Base-by-base conservation (phyloP, 2,329 filamentous ascomycete genomes). In the Grosmannia clavigera region DNA sequence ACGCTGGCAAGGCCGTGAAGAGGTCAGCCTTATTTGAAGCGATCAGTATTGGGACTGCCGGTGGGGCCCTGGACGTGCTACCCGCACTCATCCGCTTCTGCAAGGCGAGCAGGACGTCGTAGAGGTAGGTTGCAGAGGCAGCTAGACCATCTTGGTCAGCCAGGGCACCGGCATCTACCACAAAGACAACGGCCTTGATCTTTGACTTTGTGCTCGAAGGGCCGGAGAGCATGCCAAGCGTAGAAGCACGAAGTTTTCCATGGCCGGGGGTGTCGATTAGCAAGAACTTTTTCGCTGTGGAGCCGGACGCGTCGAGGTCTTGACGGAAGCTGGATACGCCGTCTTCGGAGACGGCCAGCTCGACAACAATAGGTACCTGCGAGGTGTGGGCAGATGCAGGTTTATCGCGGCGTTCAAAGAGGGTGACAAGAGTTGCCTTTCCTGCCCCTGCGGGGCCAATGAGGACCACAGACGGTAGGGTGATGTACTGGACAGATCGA, bases 11-110 rank as follows among this genome's bases (percentile, higher is more conserved):
- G 9, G 92, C 90, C 0, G 94, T 96, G 71, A 99, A 99, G 1
- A 99, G 79, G 71, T 99, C 94, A 70, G 91, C 81, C 79, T 99
- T 99, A 74, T 97, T 99, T 59, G 91, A 92, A 1, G 91, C 92
- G 40, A 99, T 77, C 43, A 99, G 79, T 9, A 99, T 80, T 0
- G 88, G 85, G 10, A 94, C 79, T 27, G 81, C 78, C 27, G 77
- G 74, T 0, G 82, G 79, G 0, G 76, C 77, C 66, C 83, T 85
- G 54, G 79, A 64, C 52, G 68, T 64, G 64, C 70, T 72, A 60
- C 66, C 64, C 56, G 67, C 70, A 38, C 66, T 66, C 59, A 66
- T 67, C 12, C 86, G 81, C 72, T 86, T 88, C 75, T 97, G 94
- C 61, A 99, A 77, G 3, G 81, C 71, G 3, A 97, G 78, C n/a